Evolutionary conservation across 1,284 basidiomycete species (phyloP).

Genomic region (Boletus sp.): DNA sequence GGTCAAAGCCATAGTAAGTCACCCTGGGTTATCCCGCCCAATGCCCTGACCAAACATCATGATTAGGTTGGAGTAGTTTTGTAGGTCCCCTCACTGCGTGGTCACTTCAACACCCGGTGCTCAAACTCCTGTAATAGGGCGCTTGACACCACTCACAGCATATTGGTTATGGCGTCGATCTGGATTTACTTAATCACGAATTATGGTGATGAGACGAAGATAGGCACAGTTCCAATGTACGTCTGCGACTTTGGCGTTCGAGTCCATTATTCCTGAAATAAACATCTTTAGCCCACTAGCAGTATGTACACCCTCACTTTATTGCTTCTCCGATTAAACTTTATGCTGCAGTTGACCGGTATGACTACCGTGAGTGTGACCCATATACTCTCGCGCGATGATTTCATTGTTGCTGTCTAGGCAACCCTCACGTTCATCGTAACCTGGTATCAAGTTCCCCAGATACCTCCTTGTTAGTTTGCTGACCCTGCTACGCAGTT

Average conservation of each 20-base stretch:
- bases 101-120: neutral
- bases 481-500: constrained; percentile 15
- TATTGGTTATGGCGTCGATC: constrained; percentile 27
- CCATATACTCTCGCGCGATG: neutral
- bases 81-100: constrained; percentile 7
- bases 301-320: constrained; percentile 31
- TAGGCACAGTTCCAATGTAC: constrained; percentile 27
- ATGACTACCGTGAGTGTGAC: constrained; percentile 38
- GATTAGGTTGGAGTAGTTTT: constrained; percentile 29
- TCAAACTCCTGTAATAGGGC: constrained; percentile 13
- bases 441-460: constrained; percentile 30
- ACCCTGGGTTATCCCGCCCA: constrained; percentile 1
- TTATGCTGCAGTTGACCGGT: constrained; percentile 39
- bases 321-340: neutral
- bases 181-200: constrained; percentile 32
- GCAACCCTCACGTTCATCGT: constrained; percentile 33
- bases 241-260: neutral
- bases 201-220: constrained; percentile 24
- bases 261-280: neutral
- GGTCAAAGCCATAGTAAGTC: constrained; percentile 38
- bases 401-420: constrained; percentile 22
- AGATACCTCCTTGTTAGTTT: neutral
- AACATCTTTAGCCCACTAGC: constrained; percentile 37
- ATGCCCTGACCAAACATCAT: neutral
- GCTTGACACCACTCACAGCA: constrained; percentile 28